Evolutionary conservation across 176 grass and related monocot species (phyloP).

Genomic region (Rhipidocladum racemiflorum): DNA sequence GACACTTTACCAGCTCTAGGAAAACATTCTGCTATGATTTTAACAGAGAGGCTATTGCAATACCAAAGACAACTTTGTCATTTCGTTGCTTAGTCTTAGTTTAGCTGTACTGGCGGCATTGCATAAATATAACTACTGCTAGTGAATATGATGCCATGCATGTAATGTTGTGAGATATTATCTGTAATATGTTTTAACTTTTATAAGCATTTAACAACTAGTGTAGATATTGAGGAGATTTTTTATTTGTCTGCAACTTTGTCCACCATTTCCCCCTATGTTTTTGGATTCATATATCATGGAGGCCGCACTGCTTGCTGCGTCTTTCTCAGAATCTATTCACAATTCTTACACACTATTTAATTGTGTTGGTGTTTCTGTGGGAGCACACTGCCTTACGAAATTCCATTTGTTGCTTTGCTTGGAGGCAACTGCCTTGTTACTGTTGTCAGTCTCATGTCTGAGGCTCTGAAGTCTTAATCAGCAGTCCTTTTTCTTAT

Average conservation of each 20-base stretch:
- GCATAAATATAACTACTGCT: background rate
- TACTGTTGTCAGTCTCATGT: background rate
- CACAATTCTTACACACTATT: background rate
- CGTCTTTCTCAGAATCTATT: background rate
- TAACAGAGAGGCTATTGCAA: background rate
- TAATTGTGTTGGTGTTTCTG: background rate
- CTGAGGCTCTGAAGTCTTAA: background rate
- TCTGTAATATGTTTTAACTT: background rate
- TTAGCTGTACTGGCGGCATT: background rate
- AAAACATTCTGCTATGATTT: background rate
- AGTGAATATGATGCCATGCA: background rate
- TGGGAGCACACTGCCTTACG: background rate
- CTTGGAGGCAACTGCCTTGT: background rate
- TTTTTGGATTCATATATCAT: background rate
- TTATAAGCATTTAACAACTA: background rate
- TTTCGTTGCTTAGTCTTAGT: background rate
- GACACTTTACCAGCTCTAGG: background rate
- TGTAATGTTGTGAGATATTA: background rate
- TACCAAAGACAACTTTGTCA: background rate
- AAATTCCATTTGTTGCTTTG: background rate
- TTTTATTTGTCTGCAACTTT: background rate
- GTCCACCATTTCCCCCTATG: background rate
- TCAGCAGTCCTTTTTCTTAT: background rate
- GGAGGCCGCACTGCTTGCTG: background rate
- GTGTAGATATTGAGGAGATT: background rate